Evolutionary conservation across 768 basidiomycete genomes (phyloP), one percentile per base, ranked within the genome.

Genomic region (Ramaria rubella): DNA sequence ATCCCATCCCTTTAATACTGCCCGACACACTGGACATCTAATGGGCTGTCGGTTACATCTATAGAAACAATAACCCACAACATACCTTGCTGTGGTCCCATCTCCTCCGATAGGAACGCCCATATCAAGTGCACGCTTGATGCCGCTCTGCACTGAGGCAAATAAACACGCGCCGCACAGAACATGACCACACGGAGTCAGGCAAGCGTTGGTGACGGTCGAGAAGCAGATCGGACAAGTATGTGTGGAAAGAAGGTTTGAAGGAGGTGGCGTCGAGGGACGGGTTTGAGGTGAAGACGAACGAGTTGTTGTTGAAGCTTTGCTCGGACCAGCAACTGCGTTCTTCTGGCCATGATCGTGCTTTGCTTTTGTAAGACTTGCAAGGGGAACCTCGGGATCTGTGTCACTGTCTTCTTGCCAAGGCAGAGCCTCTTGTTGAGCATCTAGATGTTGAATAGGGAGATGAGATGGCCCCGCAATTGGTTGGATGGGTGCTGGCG

Each of bases 181-280:
- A 36, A 91, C 76, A 61, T 91, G 89, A 0, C 89, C 89, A 61
- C 89, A 91, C 0, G 86, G 86, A 0, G 87, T 90, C 45, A 91
- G 66, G 1, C 87, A 86, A 4, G 89, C 85, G 58, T 87, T 82
- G 1, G 81, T 81, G 1, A 87, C 87, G 0, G 85, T 78, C 38
- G 75, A 82, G 73, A 89, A 88, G 65, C 89, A 90, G 59, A 90
- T 85, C 9, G 89, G 89, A 64, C 89, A 90, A 0, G 78, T 80
- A 65, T 88, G 90, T n/a, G 75, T 70, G 0, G 83, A 76, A 15
- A 87, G 74, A 0, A 70, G 72, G 42, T 68, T 67, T 6, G 61
- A 58, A 1, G 57, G 27, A 23, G 50, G 46, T 34, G 45, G 43
- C 17, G 57, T 23, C 17, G 49, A 34, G 21, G 49, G 15, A 19